Conservation (phyloP, 1,284 basidiomycete genomes). For the Tranzscheliella williamsii region DNA sequence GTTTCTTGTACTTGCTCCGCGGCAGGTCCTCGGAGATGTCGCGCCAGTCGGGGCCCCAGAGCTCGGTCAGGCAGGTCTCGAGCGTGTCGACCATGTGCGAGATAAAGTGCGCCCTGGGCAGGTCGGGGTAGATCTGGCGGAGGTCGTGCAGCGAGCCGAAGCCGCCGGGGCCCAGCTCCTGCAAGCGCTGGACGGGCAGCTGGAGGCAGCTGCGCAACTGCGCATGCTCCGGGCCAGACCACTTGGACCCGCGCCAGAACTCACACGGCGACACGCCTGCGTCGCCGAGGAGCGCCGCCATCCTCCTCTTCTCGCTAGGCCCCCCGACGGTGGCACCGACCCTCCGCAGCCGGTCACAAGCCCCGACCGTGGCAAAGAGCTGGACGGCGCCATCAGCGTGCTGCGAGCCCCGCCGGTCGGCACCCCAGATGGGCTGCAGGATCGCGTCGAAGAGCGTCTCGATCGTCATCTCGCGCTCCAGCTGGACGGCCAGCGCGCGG, state of each 20-base stretch:
- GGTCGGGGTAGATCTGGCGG: slow-evolving; percentile 19
- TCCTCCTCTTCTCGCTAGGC: slow-evolving; percentile 31
- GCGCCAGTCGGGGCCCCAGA: slow-evolving; percentile 31
- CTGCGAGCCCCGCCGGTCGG: neutral
- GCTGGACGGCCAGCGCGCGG: slow-evolving; percentile 30
- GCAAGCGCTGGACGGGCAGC: slow-evolving; percentile 20
- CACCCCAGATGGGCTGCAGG: slow-evolving; percentile 9
- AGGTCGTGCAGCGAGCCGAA: slow-evolving; percentile 11
- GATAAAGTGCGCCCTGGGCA: slow-evolving; percentile 21
- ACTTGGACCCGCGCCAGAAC: slow-evolving; percentile 37
- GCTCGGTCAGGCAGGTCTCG: slow-evolving; percentile 21
- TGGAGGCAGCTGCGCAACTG: slow-evolving; percentile 10
- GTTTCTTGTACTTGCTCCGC: slow-evolving; percentile 26
- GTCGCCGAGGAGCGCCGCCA: slow-evolving; percentile 23
- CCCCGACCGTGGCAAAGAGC: slow-evolving; percentile 25
- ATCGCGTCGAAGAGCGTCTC: slow-evolving; percentile 37
- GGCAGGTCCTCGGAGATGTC: slow-evolving; percentile 25
- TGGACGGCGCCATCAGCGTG: neutral
- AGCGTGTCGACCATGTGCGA: slow-evolving; percentile 35
- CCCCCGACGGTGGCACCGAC: slow-evolving; percentile 36
- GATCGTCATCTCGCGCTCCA: slow-evolving; percentile 32
- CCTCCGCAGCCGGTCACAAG: slow-evolving; percentile 22
- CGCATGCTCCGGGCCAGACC: slow-evolving; percentile 6
- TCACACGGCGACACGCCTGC: slow-evolving; percentile 7
- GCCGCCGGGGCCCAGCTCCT: slow-evolving; percentile 19